phyloP scores from a whole-genome alignment of 2,329 filamentous ascomycete species.

The Graphium sp. region DNA sequence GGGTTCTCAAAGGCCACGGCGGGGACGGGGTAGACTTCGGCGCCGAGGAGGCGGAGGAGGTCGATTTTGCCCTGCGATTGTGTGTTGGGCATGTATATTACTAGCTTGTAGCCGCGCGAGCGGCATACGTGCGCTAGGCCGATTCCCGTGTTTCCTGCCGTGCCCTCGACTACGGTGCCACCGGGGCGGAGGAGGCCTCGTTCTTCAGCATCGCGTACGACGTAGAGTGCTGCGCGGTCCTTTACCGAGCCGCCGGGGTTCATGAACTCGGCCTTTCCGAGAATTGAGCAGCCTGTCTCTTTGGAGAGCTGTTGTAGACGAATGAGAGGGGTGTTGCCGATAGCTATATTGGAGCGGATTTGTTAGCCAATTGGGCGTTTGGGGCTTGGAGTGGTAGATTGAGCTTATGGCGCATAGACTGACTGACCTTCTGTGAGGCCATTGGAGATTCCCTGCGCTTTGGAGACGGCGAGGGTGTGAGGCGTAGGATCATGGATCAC shows the following conservation, averaged over 20 bases:
- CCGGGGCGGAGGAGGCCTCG: constrained; percentile 66
- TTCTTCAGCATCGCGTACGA: constrained; percentile 87
- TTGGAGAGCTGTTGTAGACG: constrained; percentile 75
- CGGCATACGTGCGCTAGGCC: constrained; percentile 93
- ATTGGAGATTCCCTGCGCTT: constrained; percentile 62
- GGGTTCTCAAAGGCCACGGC: constrained; percentile 92
- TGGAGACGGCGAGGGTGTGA: constrained; percentile 57
- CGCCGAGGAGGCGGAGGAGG: constrained; percentile 73
- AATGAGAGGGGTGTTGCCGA: constrained; percentile 94
- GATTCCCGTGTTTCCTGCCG: constrained; percentile 94
- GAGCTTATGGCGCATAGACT: too few relatives aligned
- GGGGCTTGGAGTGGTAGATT: too few relatives aligned
- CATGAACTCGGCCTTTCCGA: constrained; percentile 97
- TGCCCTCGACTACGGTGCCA: constrained; percentile 92
- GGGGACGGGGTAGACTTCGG: constrained; percentile 89
- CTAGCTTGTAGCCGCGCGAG: constrained; percentile 77
- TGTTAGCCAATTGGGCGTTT: too few relatives aligned
- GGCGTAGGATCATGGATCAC: constrained; percentile 27
- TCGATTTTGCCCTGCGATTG: constrained; percentile 98
- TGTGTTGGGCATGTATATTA: constrained; percentile 99
- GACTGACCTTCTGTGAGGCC: constrained; percentile 67
- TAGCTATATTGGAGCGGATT: constrained; percentile 40
- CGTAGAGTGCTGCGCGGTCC: constrained; percentile 86
- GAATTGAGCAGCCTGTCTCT: constrained; percentile 81
- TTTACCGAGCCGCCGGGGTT: constrained; percentile 95